Evolutionary conservation across 2,329 filamentous ascomycete genomes (phyloP).

Genomic region (Emmonsia crescens): DNA sequence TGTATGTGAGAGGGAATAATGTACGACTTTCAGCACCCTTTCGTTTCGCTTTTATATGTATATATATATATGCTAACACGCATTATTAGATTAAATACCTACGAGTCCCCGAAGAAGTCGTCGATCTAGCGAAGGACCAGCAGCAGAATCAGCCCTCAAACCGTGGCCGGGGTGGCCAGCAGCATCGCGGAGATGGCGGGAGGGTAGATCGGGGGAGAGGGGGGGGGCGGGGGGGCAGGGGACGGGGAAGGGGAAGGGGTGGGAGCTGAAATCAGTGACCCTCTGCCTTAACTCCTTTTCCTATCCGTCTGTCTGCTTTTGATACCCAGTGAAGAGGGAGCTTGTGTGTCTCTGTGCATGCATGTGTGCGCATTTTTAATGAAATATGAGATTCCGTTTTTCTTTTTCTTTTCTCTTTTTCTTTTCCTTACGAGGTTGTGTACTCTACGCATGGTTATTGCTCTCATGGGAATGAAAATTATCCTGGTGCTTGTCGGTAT

Average conservation of each 20-base stretch:
- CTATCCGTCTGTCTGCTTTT: neutral
- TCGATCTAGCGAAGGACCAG: conserved; percentile 86
- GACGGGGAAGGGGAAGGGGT: conserved; percentile 34
- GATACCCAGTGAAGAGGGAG: neutral
- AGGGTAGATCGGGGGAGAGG: conserved; percentile 32
- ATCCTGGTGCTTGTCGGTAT: neutral
- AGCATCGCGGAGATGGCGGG: conserved; percentile 25
- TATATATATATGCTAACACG: neutral
- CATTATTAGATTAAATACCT: conserved; percentile 83
- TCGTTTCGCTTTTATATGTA: neutral
- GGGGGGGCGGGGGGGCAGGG: conserved; percentile 34
- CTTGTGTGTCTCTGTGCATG: neutral
- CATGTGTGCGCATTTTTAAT: neutral
- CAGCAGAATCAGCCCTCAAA: conserved; percentile 56
- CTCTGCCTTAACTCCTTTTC: neutral
- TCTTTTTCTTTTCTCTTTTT: neutral
- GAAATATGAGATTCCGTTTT: neutral
- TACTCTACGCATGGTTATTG: neutral
- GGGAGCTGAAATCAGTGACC: conserved; percentile 17
- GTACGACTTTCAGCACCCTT: conserved; percentile 43
- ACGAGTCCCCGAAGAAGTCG: conserved; percentile 89
- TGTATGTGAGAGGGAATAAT: conserved; percentile 96
- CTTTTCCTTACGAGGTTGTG: neutral
- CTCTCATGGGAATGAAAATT: neutral
- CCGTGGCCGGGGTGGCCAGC: conserved; percentile 29